phyloP scores from a whole-genome alignment of 2,329 filamentous ascomycete species.

The Alternaria solani region DNA sequence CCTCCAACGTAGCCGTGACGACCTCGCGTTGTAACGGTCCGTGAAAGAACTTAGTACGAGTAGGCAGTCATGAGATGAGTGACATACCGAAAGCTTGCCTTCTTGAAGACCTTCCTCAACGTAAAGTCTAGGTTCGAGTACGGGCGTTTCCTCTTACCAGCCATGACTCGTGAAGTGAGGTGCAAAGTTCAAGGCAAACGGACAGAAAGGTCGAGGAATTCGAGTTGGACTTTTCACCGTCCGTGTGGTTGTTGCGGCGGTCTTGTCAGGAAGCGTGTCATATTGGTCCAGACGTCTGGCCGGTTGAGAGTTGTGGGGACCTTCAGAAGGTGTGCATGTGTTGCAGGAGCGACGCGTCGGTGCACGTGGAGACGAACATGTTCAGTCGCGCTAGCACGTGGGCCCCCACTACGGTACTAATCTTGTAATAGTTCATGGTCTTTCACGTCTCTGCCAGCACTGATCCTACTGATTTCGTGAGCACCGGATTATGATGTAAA shows the following conservation, averaged over 20 bases:
- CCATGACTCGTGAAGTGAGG: constrained; percentile 33
- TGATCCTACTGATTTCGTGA: neutral
- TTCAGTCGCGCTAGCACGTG: constrained; percentile 33
- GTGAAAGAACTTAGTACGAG: constrained; percentile 13
- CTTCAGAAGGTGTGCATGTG: neutral
- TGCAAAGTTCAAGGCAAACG: neutral
- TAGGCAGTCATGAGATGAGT: neutral
- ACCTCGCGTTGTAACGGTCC: constrained; percentile 89
- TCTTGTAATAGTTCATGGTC: neutral
- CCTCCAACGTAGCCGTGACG: constrained; percentile 79
- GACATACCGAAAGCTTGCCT: constrained; percentile 72
- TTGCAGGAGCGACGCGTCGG: constrained; percentile 13
- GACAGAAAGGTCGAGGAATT: neutral
- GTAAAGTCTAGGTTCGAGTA: constrained; percentile 74
- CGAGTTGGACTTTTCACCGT: neutral
- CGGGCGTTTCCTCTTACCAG: constrained; percentile 38
- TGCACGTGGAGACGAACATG: constrained; percentile 11
- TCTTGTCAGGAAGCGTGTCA: neutral
- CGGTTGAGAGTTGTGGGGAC: neutral
- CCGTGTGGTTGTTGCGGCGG: neutral
- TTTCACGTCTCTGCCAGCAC: neutral
- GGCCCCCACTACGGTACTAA: neutral
- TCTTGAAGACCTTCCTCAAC: constrained; percentile 75
- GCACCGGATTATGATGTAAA: neutral
- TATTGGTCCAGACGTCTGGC: constrained; percentile 4